These are phyloP conservation scores for Fistulifera pelliculosa DNA, from an alignment of 108 stramenopile species.

Conservation along the genomic window DNA sequence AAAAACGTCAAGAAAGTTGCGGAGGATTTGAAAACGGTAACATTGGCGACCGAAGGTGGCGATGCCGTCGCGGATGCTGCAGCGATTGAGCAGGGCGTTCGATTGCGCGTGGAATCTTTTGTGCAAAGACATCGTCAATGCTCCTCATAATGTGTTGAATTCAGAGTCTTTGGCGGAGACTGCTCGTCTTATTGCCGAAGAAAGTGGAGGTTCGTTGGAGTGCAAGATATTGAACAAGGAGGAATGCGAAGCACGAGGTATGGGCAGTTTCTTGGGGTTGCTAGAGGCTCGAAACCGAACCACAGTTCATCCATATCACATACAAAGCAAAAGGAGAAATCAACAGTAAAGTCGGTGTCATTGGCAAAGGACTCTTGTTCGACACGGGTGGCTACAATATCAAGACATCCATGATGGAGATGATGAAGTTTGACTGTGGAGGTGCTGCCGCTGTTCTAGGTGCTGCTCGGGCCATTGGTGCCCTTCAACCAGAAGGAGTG, in stretches of 20 bases:
- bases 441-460: slow-evolving; percentile 69
- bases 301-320: slow-evolving; percentile 94
- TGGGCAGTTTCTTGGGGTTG: slow-evolving; percentile 94
- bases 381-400: slow-evolving; percentile 99
- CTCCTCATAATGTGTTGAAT: slow-evolving; percentile 94
- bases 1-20: slow-evolving; percentile 52
- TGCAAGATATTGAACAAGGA: slow-evolving; percentile 73
- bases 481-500: slow-evolving; percentile 62
- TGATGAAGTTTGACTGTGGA: slow-evolving; percentile 99
- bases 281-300: slow-evolving; percentile 85
- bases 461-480: slow-evolving; percentile 57
- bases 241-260: slow-evolving; percentile 83
- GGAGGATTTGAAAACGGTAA: slow-evolving; percentile 53
- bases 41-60: slow-evolving; percentile 31
- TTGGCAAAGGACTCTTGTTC: slow-evolving; percentile 95
- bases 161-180: slow-evolving; percentile 77
- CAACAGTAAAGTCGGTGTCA: slow-evolving; percentile 83
- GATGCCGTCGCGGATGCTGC: slow-evolving; percentile 12
- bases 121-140: slow-evolving; percentile 92
- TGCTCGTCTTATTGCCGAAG: slow-evolving; percentile 69
- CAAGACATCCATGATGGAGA: slow-evolving; percentile 96
- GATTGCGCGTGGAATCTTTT: slow-evolving; percentile 56
- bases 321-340: slow-evolving; percentile 56
- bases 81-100: slow-evolving; percentile 39
- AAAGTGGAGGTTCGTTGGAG: slow-evolving; percentile 59